Base-by-base conservation (phyloP, 768 basidiomycete species). In the Lanmaoa pseudosensibilis region DNA sequence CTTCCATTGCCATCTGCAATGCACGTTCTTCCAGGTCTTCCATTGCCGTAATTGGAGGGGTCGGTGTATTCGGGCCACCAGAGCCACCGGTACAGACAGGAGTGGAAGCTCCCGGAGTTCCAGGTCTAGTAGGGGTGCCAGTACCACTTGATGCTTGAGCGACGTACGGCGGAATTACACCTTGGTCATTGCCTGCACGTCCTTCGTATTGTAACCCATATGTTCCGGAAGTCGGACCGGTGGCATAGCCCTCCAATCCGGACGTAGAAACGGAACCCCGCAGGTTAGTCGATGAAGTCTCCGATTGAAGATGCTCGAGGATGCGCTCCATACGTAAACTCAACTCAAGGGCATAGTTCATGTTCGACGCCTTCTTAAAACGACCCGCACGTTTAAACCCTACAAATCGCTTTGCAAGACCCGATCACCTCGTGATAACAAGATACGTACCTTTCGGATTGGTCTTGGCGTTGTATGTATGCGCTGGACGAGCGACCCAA, bases 291-390 rank as follows among this genome's bases (percentile, higher is more conserved):
- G 66, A 67, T 2, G 63, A 56, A 0, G 63, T 61, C 27, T 66
- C 61, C 2, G 70, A 70, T 46, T 72, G 70, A 36, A 72, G 63
- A 10, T 37, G 57, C 38, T 71, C 71, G 18, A 72, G 67, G 25
- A 69, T 58, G 38, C 71, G 65, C 18, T 71, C 69, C 54, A 67
- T 65, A 33, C 76, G 73, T 30, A 80, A 65, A 5, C 76, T 77
- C 2, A 81, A 60, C 38, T 73, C 76, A 39, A 81, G 75, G 21
- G 82, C 91, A 63, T 88, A 93, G 68, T 95, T 96, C 87, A 95
- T 86, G 73, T 96, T 96, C 16, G 85, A 87, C 1, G 92, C 92
- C 73, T 96, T 96, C 78, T 96, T 96, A 80, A 96, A 96, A 21
- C 92, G 81, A 33, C 94, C 93, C 5, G 87, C 69, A 38, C 76